Evolutionary conservation across 768 basidiomycete genomes (phyloP).

Genomic region (Rhodotorula graminis): DNA sequence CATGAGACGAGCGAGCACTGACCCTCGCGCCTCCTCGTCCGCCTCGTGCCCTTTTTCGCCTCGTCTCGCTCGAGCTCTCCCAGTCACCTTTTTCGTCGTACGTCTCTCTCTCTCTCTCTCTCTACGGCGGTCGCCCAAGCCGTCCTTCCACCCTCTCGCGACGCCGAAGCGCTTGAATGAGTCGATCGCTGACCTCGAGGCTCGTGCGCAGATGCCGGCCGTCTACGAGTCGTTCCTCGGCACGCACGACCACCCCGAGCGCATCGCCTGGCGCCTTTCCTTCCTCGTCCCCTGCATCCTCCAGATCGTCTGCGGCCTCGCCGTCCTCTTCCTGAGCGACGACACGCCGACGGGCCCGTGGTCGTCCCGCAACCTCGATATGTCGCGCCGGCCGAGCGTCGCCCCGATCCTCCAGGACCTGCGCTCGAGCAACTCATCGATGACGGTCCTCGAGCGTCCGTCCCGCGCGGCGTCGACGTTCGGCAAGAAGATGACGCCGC

Average conservation of each 20-base stretch:
- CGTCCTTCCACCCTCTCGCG: too few species aligned
- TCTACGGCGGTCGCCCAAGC: too few species aligned
- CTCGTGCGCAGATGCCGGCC: conserved; percentile 51
- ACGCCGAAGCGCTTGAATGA: too few species aligned
- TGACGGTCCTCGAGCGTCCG: conserved; percentile 11
- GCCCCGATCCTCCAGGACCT: conserved; percentile 3
- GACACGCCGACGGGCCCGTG: conserved; percentile 32
- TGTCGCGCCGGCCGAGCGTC: not conserved
- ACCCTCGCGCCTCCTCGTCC: too few species aligned
- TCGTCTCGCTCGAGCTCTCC: not conserved
- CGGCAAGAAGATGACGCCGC: not conserved
- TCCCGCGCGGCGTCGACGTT: not conserved
- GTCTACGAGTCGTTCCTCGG: conserved; percentile 52
- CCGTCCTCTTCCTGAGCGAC: conserved; percentile 28
- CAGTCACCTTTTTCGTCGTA: conserved; percentile 54
- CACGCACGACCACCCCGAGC: conserved; percentile 37
- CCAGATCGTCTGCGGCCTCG: conserved; percentile 46
- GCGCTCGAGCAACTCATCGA: not conserved
- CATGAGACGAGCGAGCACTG: not conserved
- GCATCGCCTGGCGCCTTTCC: conserved; percentile 56
- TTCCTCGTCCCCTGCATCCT: conserved; percentile 58
- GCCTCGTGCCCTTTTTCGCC: too few species aligned
- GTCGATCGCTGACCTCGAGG: too few species aligned
- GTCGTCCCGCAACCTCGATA: conserved; percentile 11
- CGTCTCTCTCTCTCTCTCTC: not conserved